phyloP scores from a whole-genome alignment of 805 yeast genomes.

The Starmerella bombicola region DNA sequence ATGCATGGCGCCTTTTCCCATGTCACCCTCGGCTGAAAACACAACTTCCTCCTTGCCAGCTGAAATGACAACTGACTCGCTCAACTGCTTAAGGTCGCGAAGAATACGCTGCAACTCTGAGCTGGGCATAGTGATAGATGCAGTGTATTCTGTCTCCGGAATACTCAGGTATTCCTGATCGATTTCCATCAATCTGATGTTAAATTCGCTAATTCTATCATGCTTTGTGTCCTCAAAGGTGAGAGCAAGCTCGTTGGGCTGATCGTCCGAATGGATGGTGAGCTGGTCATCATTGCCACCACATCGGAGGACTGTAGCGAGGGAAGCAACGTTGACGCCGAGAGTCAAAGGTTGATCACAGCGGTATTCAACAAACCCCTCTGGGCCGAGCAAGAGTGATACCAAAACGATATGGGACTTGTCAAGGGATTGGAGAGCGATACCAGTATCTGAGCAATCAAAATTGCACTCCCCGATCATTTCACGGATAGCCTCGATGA shows the following conservation, averaged over 20 bases:
- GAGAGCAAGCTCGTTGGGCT: conserved; percentile 65
- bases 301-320: conserved; percentile 77
- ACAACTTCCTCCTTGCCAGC: conserved; percentile 88
- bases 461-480: conserved; percentile 91
- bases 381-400: conserved; percentile 72
- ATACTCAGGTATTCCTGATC: conserved; percentile 89
- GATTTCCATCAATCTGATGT: conserved; percentile 86
- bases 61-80: conserved; percentile 74
- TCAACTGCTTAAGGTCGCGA: conserved; percentile 72
- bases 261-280: conserved; percentile 79
- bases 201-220: conserved; percentile 86
- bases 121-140: conserved; percentile 77
- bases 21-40: conserved; percentile 81
- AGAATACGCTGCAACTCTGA: conserved; percentile 78
- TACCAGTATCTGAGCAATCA: conserved; percentile 90
- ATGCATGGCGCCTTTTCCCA: conserved; percentile 76
- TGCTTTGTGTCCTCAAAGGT: conserved; percentile 83
- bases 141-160: conserved; percentile 86
- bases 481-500: conserved; percentile 88
- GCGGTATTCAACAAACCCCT: conserved; percentile 82
- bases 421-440: conserved; percentile 94
- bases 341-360: conserved; percentile 88
- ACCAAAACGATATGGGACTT: conserved; percentile 91
- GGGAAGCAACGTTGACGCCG: conserved; percentile 81
- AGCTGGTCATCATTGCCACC: conserved; percentile 83